Base-by-base conservation (phyloP, 106 monocot species). In the Chionographis japonica region DNA sequence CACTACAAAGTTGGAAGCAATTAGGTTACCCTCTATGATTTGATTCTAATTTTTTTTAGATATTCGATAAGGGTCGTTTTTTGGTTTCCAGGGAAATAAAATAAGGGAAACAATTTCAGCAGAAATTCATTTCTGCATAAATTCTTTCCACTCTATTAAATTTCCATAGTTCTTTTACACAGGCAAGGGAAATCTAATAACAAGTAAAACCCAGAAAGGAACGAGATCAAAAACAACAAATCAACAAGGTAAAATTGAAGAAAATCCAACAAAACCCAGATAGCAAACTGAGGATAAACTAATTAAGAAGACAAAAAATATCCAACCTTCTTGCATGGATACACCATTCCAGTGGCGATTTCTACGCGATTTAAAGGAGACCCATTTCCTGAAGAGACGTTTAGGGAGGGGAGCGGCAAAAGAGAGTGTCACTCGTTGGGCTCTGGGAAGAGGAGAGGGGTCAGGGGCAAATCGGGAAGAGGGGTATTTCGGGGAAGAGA, bases 401-500 rank as follows among this genome's bases (percentile, higher is more conserved):
- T 10, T 51, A 42, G 60, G 54, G 43, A 46, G 27, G 38, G 73
- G 27, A 58, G 27, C 13, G 17, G 66, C 7, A 17, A 61, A n/a
- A 55, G 43, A 40, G 15, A 50, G 6, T 14, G 41, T 37, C 40
- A 9, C 27, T 17, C 54, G 61, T 12, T 13, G 61, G 61, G 6
- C 15, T 39, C 57, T 19, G 15, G 13, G 37, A 8, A 35, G 27
- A n/a, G 37, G 16, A 11, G 57, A 19, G 4, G 79, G 36, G 14
- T 54, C 37, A 71, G 65, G 51, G 66, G 72, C 40, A 61, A 27
- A 54, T 11, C 35, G 57, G 70, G 78, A 68, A 62, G 71, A 78
- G 12, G 78, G 72, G 59, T 68, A 79, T 62, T 79, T 74, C 13
- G 55, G 61, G 73, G 61, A 63, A 14, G 73, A 56, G 37, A 79